Evolutionary conservation across 2,329 filamentous ascomycete genomes (phyloP), one percentile per base, ranked within the genome.

Genomic region (Colletotrichum tabaci): DNA sequence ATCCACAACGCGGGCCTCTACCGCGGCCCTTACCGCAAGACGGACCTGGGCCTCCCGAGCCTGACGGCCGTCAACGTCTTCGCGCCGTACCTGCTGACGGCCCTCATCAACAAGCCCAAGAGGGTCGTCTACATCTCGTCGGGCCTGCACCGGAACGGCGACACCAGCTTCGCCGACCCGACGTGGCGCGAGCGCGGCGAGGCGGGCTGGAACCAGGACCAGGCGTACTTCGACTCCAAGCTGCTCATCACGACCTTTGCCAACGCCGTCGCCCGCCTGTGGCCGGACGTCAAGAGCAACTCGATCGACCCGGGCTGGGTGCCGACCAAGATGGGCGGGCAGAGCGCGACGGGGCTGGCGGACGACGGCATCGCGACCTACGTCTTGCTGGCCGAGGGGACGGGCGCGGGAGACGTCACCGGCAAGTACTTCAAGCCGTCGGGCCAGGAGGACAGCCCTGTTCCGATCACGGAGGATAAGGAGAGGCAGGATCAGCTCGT

Each of bases 1-100:
- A 82, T 91, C 21, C 88, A 90, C 80, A 91, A 90, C 72, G 89
- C 89, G 0, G 88, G 87, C 3, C 74, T 88, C 30, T 86, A 84
- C 66, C 78, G 78, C 40, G 84, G 84, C 18, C 74, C 15, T 62
- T 75, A 26, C 52, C 82, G 79, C 76, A 63, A 84, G 40, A 77
- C 77, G n/a, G 77, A 72, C 47, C 8, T 70, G 8, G 66, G 77
- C 2, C 73, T 88, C 26, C 84, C 87, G 0, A 81, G 82, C 2
- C 80, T 89, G 1, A 87, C 89, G 58, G 83, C 87, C 0, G 87
- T 90, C 56, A 91, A 91, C 74, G 87, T 84, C 0, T 75, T 91
- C 0, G 88, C 89, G 18, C 88, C 89, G 0, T 91, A 90, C 74
- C 81, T 90, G 6, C 80, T 91, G 3, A 86, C 87, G 0, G 84